Evolutionary conservation across 1,284 basidiomycete genomes (phyloP), one percentile per base, ranked within the genome.

Genomic region (Spongiforma sp.): DNA sequence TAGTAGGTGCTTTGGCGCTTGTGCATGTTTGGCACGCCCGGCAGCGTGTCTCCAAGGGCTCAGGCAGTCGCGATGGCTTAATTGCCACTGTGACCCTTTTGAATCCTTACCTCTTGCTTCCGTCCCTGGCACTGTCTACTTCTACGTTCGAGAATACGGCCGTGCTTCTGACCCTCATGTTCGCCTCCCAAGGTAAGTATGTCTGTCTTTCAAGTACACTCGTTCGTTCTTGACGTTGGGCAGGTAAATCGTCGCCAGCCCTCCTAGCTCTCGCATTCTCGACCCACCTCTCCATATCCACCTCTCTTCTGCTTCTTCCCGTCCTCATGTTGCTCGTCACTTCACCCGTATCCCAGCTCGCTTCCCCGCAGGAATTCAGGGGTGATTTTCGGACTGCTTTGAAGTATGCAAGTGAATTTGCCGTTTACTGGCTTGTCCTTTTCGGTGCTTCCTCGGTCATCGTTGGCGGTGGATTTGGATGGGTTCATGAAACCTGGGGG

Each of bases 91-190:
- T 85, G 46, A 96, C 92, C 78, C 85, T 98, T 5, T 79, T 97
- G 65, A 98, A 98, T 70, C 96, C 96, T 6, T 96, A 97, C 75
- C 80, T 93, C 8, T 76, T 96, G 56, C 81, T 94, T 2, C 88
- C 95, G 0, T 91, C 89, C 43, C 79, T 96, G 4, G 91, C 94
- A 0, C 79, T 89, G 11, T 96, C 95, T 0, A 93, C 93, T 0
- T 90, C 93, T 0, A 85, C 88, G 1, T 80, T 98, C 24, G 93
- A 96, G 73, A 95, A 93, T 71, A 82, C 87, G 1, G 77, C 93
- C 7, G 77, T 89, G 34, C 80, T 97, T 1, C 73, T 91, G 1
- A 76, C 90, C 1, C 75, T 98, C n/a, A 84, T 89, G 79, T 88
- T 89, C 63, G 93, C 94, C 1, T 84, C 87, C 54, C 77, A 84